Base-by-base conservation (phyloP, 2,329 filamentous ascomycete species). In the Truncatella angustata region DNA sequence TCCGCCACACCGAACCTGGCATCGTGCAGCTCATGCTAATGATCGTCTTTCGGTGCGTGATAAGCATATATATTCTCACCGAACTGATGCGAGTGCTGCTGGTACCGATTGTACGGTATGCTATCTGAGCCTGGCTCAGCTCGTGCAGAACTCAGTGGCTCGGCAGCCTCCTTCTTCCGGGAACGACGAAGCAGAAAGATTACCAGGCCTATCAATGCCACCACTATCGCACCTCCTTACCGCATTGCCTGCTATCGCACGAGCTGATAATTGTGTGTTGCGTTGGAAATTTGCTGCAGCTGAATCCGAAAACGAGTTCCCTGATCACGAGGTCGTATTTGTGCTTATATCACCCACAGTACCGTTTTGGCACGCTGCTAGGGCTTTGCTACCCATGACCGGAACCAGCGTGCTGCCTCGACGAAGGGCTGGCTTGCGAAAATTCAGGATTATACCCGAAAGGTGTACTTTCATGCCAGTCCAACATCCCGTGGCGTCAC, bases 401-500 rank as follows among this genome's bases (percentile, higher is more conserved):
- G 28, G 28, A 6, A 32, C 28, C 28, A 32, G 28, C 12, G 28
- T 32, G 12, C 28, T 6, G 28, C 28, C n/a, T 32, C 28, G 28
- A 32, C 7, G 28, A 32, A 7, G 28, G 28, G 12, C 12, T 32
- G 12, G 28, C 28, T 32, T 32, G 28, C 28, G 7, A 32, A 6
- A 32, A n/a, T n/a, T 32, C 28, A 12, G 6, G 28, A 32, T n/a
- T 35, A 66, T 34, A 9, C 55, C 55, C 14, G 58, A 53, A 30
- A 66, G 51, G 1, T 55, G 57, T 6, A 64, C 62, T 49, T 56
- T 62, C 59, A 66, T 63, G 0, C 64, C 63, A 2, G 61, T 66
- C 59, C 57, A 64, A 39, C 62, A 65, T 7, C 62, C 64, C 0
- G 58, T 57, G 1, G 45, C 32, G 3, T 60, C 51, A 36, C 54